phyloP scores from a whole-genome alignment of 345 rosid species.

The Sisymbrium irio region DNA sequence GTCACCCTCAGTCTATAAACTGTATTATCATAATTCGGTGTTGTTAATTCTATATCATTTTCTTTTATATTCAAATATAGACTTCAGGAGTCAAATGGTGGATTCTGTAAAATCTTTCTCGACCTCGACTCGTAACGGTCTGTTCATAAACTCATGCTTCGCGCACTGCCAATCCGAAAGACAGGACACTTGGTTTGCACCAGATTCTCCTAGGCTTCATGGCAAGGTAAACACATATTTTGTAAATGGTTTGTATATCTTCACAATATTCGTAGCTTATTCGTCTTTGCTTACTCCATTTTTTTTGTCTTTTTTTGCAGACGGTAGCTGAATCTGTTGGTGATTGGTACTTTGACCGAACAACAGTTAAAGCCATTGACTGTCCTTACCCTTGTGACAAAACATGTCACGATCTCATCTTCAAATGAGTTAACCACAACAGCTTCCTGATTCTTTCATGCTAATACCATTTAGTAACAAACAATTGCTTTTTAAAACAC shows the following conservation, averaged over 20 bases:
- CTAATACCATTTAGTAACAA: too few species aligned
- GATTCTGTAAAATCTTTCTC: constrained; percentile 45
- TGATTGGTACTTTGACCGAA: constrained; percentile 38
- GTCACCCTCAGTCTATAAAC: background rate
- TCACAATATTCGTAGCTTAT: too few species aligned
- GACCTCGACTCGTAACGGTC: constrained; percentile 52
- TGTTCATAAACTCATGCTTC: constrained; percentile 88
- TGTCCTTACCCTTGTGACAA: constrained; percentile 42
- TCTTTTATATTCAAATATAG: constrained; percentile 40
- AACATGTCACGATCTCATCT: constrained; percentile 36
- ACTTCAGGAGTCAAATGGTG: constrained; percentile 80
- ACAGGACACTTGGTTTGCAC: constrained; percentile 87
- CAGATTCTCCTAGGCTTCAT: constrained; percentile 59
- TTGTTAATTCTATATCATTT: background rate
- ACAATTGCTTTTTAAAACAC: too few species aligned
- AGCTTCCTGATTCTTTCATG: background rate
- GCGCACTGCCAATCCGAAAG: constrained; percentile 90
- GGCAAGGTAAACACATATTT: constrained; percentile 44
- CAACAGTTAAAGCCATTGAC: constrained; percentile 30
- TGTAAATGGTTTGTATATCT: too few species aligned
- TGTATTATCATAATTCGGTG: background rate
- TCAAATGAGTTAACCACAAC: constrained; percentile 15
- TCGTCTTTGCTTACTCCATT: background rate
- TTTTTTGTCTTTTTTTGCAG: background rate
- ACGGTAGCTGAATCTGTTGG: constrained; percentile 34